A percentile compares a stretch with the other conserved stretches of the same genome.
These are phyloP conservation scores for Solanum peruvianum DNA, from an alignment of 257 asterid genomes.

Conservation along the genomic window DNA sequence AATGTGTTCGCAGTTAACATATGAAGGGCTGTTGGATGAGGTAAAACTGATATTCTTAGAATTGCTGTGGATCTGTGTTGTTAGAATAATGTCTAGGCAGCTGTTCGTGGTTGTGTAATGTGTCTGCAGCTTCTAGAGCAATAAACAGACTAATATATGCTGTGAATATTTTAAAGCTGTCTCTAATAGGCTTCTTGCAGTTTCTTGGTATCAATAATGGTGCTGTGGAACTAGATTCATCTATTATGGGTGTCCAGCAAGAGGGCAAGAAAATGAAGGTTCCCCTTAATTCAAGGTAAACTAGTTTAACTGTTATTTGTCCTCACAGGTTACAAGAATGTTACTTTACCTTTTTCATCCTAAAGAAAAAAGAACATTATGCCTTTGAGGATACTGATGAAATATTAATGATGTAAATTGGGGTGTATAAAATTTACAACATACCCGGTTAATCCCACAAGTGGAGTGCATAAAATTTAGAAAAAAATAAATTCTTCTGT, in stretches of 20 bases:
- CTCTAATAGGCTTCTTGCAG: conserved; percentile 60
- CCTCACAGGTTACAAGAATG: not conserved
- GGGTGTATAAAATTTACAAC: not conserved
- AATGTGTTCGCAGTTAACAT: conserved; percentile 86
- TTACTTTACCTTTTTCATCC: not conserved
- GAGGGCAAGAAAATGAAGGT: conserved; percentile 86
- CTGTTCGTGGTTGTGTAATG: not conserved
- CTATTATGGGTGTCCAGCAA: conserved; percentile 84
- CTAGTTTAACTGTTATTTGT: not conserved
- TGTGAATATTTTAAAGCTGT: conserved; percentile 22
- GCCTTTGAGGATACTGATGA: not conserved
- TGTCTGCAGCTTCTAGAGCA: not conserved
- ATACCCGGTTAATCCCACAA: not conserved
- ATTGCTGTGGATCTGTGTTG: not conserved
- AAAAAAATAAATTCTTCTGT: not conserved
- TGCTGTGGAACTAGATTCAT: conserved; percentile 80
- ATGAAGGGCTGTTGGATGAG: conserved; percentile 95
- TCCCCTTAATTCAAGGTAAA: conserved; percentile 89
- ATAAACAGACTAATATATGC: not conserved
- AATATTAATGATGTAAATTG: not conserved
- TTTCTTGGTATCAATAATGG: conserved; percentile 83
- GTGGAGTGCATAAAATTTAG: not conserved
- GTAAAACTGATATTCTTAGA: conserved; percentile 20
- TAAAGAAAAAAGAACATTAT: not conserved
- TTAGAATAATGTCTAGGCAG: not conserved